Evolutionary conservation across 1,284 basidiomycete genomes (phyloP), one percentile per base, ranked within the genome.

Genomic region (Lentinula novae-zelandiae): DNA sequence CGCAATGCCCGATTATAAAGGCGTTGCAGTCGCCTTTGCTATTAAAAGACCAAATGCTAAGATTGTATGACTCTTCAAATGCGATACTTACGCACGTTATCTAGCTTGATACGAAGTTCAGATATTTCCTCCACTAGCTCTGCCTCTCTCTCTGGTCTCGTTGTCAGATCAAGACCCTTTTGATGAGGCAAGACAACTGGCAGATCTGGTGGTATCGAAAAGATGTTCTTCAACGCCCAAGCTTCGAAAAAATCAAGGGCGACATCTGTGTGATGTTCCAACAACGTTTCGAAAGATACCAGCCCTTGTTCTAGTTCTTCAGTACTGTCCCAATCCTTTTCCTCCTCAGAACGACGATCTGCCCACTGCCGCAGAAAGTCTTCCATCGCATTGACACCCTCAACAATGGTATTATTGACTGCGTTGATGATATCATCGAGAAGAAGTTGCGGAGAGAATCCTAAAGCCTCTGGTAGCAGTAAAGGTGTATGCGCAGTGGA

Each of bases 161-260:
- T 67, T 2, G 78, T 77, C 42, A 90, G 72, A 69, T 87, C 77
- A 17, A 89, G 71, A 0, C 81, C 79, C 49, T 76, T 77, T 59
- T 90, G 87, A 66, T 90, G 88, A 1, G 88, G 89, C 2, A 85
- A 78, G 8, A 92, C 85, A 49, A 91, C 73, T 1, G 84, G 85
- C 22, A 91, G 67, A 63, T 86, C 82, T 1, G 80, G 76, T 1
- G 85, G 82, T 15, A 92, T 77, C 49, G 83, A 80, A 68, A 92
- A 92, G 62, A 91, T 89, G 69, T 92, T 92, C 36, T 90, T 77
- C 67, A 90, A 69, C 8, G 83, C 85, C 89, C 90, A 92, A 0
- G 84, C 84, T 73, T 92, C 90, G 66, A 92, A 88, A 70, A 88
- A 89, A 70, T 92, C 89, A 63, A 92, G 90, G 1, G 89, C 89